These are phyloP conservation scores for Colletotrichum tanaceti DNA, from an alignment of 2,329 filamentous ascomycete genomes.

Conservation along the genomic window DNA sequence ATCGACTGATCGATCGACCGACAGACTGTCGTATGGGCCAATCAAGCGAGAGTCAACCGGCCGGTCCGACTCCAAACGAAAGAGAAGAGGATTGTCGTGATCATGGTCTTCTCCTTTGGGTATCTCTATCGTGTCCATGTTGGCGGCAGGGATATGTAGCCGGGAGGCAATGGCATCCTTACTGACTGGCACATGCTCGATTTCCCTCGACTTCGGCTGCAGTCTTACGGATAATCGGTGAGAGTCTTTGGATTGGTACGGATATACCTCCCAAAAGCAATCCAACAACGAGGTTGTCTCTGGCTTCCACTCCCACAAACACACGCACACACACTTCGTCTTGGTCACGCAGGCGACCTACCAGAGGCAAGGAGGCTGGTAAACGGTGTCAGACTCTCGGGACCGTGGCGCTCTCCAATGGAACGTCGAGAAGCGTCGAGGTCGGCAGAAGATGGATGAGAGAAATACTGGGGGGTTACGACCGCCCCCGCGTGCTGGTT, in stretches of 20 bases:
- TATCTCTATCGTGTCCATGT: conserved; percentile 15
- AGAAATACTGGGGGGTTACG: conserved; percentile 19
- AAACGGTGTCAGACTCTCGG: conserved; percentile 36
- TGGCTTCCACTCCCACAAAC: not conserved
- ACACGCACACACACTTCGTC: conserved; percentile 1
- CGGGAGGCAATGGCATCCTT: not conserved
- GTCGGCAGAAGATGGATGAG: conserved; percentile 28
- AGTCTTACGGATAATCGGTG: conserved; percentile 26
- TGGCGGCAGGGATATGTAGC: conserved; percentile 14
- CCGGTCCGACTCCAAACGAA: conserved; percentile 8
- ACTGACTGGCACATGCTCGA: conserved; percentile 5
- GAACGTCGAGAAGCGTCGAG: conserved; percentile 33
- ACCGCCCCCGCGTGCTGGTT: conserved; percentile 22
- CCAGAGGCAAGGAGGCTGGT: conserved; percentile 3
- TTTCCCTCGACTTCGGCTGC: conserved; percentile 1
- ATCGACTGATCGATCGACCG: conserved; percentile 20
- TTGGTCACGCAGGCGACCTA: conserved; percentile 16
- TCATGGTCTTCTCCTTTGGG: conserved; percentile 14
- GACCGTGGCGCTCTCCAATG: conserved; percentile 33
- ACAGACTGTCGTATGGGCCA: conserved; percentile 9
- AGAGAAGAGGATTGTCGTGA: conserved; percentile 17
- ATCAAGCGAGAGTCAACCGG: conserved; percentile 18
- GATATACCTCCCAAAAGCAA: conserved; percentile 14
- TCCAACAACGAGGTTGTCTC: conserved; percentile 9
- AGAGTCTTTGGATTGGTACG: conserved; percentile 2